phyloP scores from a whole-genome alignment of 108 stramenopile species.

The Stephanodiscus minutulus region DNA sequence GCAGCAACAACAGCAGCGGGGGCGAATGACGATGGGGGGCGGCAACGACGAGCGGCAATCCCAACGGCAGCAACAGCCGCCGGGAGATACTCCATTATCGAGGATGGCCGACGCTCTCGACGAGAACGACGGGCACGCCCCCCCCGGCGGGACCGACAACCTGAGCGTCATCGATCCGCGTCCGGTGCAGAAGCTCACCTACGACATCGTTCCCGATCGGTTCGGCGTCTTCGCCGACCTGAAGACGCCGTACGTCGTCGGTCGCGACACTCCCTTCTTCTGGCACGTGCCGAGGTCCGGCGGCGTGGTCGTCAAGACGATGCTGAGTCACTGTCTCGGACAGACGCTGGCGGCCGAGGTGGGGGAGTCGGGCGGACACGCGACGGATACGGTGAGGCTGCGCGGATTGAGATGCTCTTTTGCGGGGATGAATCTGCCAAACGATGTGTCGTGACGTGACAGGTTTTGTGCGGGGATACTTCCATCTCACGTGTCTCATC shows the following conservation, averaged over 20 bases:
- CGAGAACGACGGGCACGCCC: too few relatives aligned
- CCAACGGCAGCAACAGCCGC: slow-evolving; percentile 1
- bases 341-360: slow-evolving; percentile 43
- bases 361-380: slow-evolving; percentile 39
- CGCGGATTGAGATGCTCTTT: too few relatives aligned
- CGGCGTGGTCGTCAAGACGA: slow-evolving; percentile 44
- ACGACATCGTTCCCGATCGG: slow-evolving; percentile 23
- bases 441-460: too few relatives aligned
- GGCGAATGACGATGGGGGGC: not conserved
- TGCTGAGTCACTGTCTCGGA: slow-evolving; percentile 46
- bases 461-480: not conserved
- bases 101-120: slow-evolving; percentile 22
- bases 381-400: slow-evolving; percentile 26
- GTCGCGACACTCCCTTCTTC: slow-evolving; percentile 49
- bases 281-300: slow-evolving; percentile 60
- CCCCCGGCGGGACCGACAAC: slow-evolving; percentile 20
- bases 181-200: slow-evolving; percentile 13
- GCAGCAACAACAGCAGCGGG: slow-evolving; percentile 3
- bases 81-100: slow-evolving; percentile 15
- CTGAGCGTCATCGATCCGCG: slow-evolving; percentile 35
- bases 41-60: slow-evolving; percentile 5
- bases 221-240: slow-evolving; percentile 38
- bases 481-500: not conserved
- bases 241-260: slow-evolving; percentile 32
- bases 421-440: too few relatives aligned